Base-by-base conservation (phyloP, 441 rosid species). In the Iberis amara region DNA sequence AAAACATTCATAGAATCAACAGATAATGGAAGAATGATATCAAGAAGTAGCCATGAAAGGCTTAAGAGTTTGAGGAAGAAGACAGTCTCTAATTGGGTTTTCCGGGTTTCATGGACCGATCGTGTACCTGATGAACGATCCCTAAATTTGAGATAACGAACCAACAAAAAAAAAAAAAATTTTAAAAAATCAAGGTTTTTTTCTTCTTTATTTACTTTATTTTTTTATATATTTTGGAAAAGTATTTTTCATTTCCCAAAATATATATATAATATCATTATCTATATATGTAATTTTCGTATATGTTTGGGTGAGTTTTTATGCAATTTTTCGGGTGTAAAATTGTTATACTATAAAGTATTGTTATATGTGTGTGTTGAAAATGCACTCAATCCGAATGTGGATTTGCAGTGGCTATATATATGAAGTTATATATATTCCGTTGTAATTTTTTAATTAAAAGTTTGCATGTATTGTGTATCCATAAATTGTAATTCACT, bases 81-180 rank as follows among this genome's bases (percentile, higher is more conserved):
- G 73, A 67, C 73, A 9, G 75, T 77, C 62, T 46, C 76, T 58
- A 79, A 72, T 56, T 86, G 95, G 96, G 83, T 86, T 84, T 82
- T 79, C 79, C 88, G 92, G 75, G 88, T 85, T 59, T 77, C 92
- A 68, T 83, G 80, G 64, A 72, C 69, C 50, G 71, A 71, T 13
- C 86, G 77, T 52, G 73, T 76, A 56, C 78, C 78, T 26, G 84
- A 76, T 23, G 89, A 86, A 61, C 82, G 97, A 73, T 61, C 68
- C 68, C 54, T 35, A 33, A 47, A 39, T 47, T 60, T 53, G 59
- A 41, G 57, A 47, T 66, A 32, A 50, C 23, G 15, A 64, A 30
- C 6, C 38, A 33, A 8, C 2, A 9, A 33, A 33, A 40, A 14
- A 47, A 45, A 38, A 8, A 24, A 37, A 28, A 9, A 33, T 5